Base-by-base conservation (phyloP, 306 rosid species). In the Trichosanthes truncata region DNA sequence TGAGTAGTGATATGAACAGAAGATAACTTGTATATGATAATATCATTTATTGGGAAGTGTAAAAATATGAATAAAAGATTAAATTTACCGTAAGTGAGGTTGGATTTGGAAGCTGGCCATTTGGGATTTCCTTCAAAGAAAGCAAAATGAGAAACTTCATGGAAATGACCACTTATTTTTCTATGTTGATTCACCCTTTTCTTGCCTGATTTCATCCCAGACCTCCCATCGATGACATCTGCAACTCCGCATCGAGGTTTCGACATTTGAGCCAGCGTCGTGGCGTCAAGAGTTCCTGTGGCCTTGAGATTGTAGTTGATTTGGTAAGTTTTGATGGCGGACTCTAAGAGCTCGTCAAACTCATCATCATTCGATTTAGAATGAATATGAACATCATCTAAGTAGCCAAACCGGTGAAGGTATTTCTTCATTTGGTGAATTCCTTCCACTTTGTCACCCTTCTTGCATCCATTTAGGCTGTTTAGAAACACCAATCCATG, bases 241-340 rank as follows among this genome's bases (percentile, higher is more conserved):
- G 79, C 74, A 23, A 77, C 76, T 10, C 84, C 82, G 11, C 87
- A 80, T 31, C 84, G 76, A 1, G 86, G 76, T 80, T 63, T 26
- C 14, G 49, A 80, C 83, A 84, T 84, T 6, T 31, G 60, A 9
- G 53, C 62, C 5, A 21, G 15, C 4, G 84, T 84, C n/a, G 20
- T 21, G 23, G 72, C 2, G 40, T 84, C 79, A 23, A 80, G 43
- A 61, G 68, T 31, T n/a, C 87, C 82, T 1, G 84, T 77, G 53
- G 52, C 84, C 36, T 81, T 52, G 21, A 84, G 75, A 21, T 72
- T 73, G 73, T 69, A 80, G 48, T 73, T 59, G 36, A 56, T 29
- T 15, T 81, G 87, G 82, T 84, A 81, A 18, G 87, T 56, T 75
- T 84, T 69, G 41, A 81, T 55, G 55, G 87, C 84, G 0, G 69